Evolutionary conservation across 306 rosid genomes (phyloP).

Genomic region (Citrullus colocynthis): DNA sequence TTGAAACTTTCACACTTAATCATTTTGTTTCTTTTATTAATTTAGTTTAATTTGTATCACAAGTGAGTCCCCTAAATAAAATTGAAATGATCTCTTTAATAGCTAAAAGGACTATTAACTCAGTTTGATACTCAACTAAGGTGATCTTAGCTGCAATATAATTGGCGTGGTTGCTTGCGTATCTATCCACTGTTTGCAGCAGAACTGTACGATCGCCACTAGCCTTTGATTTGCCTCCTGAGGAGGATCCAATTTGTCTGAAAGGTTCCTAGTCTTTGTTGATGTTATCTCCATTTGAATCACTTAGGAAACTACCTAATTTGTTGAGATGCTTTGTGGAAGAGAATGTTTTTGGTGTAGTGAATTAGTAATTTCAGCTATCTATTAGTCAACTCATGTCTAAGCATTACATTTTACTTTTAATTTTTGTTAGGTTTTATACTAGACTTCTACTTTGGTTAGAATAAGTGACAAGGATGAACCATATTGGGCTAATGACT

Average conservation of each 20-base stretch:
- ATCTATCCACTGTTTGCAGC: slow-evolving; percentile 18
- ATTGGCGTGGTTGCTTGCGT: not conserved
- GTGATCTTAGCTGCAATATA: too few species aligned
- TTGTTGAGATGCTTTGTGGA: not conserved
- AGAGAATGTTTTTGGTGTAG: not conserved
- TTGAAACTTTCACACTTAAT: too few species aligned
- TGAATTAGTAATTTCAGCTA: not conserved
- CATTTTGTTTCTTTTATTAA: too few species aligned
- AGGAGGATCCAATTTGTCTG: slow-evolving; percentile 15
- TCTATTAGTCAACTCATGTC: not conserved
- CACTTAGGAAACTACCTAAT: not conserved
- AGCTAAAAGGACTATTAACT: too few species aligned
- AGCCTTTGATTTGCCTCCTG: slow-evolving; percentile 27
- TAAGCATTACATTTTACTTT: not conserved
- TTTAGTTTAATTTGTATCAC: too few species aligned
- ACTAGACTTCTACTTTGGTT: too few species aligned
- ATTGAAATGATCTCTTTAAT: too few species aligned
- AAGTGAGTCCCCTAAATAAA: too few species aligned
- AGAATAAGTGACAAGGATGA: too few species aligned
- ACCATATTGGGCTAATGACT: too few species aligned
- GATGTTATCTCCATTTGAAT: not conserved
- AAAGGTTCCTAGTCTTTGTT: slow-evolving; percentile 3
- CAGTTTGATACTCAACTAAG: too few species aligned
- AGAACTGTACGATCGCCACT: slow-evolving; percentile 16
- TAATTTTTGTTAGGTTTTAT: too few species aligned